A percentile compares a stretch with the other conserved stretches of the same genome.
Conservation (phyloP, 2,329 filamentous ascomycete genomes). For the Neofusicoccum parvum region DNA sequence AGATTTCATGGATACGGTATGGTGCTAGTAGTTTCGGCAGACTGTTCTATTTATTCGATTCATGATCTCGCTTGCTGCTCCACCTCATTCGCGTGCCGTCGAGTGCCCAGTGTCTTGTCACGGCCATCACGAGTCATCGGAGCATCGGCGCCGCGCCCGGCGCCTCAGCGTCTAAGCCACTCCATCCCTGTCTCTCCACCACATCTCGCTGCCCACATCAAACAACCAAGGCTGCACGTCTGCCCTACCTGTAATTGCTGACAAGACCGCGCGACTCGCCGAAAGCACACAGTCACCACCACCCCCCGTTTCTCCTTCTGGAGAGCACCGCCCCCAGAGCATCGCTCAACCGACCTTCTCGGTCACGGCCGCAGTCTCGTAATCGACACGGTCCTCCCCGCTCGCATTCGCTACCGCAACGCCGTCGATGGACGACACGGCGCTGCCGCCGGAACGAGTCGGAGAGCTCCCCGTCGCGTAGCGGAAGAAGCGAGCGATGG, state of each 20-base stretch:
- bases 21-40: background rate
- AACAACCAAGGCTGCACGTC: too few relatives aligned
- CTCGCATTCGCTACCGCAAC: background rate
- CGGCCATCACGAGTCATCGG: background rate
- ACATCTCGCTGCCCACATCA: too few relatives aligned
- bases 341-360: too few relatives aligned
- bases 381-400: background rate
- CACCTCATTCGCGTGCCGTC: background rate
- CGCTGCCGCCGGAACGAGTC: background rate
- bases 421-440: background rate
- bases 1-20: background rate
- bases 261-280: too few relatives aligned
- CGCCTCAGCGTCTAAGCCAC: constrained; percentile 2
- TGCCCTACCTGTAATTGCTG: too few relatives aligned
- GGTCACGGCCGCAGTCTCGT: background rate
- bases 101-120: background rate
- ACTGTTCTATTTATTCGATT: background rate
- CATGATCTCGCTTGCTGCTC: background rate
- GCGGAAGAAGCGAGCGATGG: constrained; percentile 12
- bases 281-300: too few relatives aligned
- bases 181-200: background rate
- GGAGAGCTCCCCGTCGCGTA: constrained; percentile 1
- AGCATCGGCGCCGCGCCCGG: background rate
- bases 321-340: too few relatives aligned
- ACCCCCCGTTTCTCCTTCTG: too few relatives aligned